Evolutionary conservation across 2,329 filamentous ascomycete species (phyloP).

Genomic region (Penicillium sp.): DNA sequence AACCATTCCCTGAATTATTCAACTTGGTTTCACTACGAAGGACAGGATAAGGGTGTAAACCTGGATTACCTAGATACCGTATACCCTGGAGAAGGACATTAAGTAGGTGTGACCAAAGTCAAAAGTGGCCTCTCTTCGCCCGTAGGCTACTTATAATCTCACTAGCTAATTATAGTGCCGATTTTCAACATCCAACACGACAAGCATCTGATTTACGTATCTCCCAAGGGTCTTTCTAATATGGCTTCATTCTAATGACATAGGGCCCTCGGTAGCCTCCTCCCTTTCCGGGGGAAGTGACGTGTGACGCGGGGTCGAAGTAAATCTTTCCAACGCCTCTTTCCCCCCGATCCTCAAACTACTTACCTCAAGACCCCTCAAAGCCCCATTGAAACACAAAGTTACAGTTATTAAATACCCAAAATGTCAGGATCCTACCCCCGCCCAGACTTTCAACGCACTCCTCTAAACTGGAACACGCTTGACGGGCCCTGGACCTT

Average conservation of each 20-base stretch:
- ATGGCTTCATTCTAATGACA: not conserved
- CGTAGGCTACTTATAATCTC: not conserved
- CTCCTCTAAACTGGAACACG: constrained; percentile 56
- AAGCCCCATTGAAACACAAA: not conserved
- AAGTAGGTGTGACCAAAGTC: no score
- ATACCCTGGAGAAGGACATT: no score
- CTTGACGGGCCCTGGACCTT: constrained; percentile 66
- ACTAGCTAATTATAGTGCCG: not conserved
- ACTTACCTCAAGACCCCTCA: not conserved
- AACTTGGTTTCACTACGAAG: no score
- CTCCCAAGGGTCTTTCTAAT: not conserved
- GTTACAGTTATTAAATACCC: not conserved
- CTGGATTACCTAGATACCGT: no score
- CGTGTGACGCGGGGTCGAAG: constrained; percentile 17
- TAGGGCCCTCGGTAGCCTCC: not conserved
- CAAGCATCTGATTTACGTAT: not conserved
- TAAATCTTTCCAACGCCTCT: not conserved
- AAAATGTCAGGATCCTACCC: constrained; percentile 49
- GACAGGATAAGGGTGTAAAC: no score
- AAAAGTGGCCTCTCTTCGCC: no score
- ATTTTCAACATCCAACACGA: not conserved
- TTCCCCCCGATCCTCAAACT: not conserved
- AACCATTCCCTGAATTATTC: no score
- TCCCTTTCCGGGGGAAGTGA: not conserved
- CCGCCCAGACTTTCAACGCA: constrained; percentile 63